Base-by-base conservation (phyloP, 805 yeast genomes). In the Sungouiozyma intestinalis region DNA sequence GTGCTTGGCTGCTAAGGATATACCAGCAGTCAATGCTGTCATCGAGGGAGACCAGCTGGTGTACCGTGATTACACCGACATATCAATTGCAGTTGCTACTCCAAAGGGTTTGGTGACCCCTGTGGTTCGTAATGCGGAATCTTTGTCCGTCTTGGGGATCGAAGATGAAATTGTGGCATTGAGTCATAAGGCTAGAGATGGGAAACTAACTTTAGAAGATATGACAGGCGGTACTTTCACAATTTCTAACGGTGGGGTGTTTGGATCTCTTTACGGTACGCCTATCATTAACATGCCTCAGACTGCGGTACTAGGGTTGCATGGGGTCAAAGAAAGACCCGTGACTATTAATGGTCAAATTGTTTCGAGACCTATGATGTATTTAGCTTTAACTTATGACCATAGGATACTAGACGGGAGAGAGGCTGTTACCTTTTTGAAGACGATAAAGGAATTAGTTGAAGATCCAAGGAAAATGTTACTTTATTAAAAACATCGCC, bases 141-240 rank as follows among this genome's bases (percentile, higher is more conserved):
- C 94, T 21, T 69, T 84, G 53, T 76, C 86, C 38, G 84, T 92
- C 38, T 70, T 92, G 57, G 97, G 84, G 50, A 81, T 92, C 51
- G 98, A 92, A 71, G 67, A 79, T 56, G 96, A 85, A 67, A 90
- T 92, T 52, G 63, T 77, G 43, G 67, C 69, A 54, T 73, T 92
- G 58, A 92, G 97, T 68, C 72, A 71, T 62, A 90, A 86, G 72
- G 98, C 98, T 49, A 85, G 97, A 68, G 97, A 90, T 64, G 92
- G 92, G 60, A 88, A 92, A 71, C 76, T 92, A 62, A 85, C 97
- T 43, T 69, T 92, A 51, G 98, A 92, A 73, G 98, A 92, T 67
- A 90, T 92, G 97, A 77, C 96, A 47, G 98, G 98, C 66, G 98
- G 98, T 67, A 88, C 97, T 46, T 88, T 92, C 75, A 92, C 98